phyloP scores from a whole-genome alignment of 441 rosid genomes.

The Cnidoscolus chayamansa region DNA sequence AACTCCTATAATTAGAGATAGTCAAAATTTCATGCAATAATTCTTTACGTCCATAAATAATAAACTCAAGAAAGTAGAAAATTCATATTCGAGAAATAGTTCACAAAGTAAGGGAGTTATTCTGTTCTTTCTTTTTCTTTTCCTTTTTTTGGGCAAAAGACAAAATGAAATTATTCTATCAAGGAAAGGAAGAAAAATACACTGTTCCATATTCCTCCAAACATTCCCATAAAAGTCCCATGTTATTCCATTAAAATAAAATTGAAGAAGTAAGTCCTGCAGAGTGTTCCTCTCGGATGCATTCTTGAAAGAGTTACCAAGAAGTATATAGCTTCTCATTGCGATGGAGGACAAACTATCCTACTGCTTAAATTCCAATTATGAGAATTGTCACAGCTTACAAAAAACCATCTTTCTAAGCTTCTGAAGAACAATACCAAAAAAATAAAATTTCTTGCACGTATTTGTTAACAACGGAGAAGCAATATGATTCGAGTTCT shows the following conservation, averaged over 20 bases:
- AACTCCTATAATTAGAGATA: background rate
- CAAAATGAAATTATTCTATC: background rate
- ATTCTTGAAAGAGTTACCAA: too few relatives aligned
- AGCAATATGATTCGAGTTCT: too few relatives aligned
- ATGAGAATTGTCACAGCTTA: too few relatives aligned
- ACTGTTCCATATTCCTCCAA: background rate
- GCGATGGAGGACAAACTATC: background rate
- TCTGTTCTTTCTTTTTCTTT: background rate
- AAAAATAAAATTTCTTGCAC: too few relatives aligned
- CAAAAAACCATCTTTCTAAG: too few relatives aligned
- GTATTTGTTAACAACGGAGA: too few relatives aligned
- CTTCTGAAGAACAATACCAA: too few relatives aligned
- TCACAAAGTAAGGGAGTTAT: constrained; percentile 4
- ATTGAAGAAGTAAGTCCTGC: background rate
- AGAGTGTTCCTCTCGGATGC: background rate
- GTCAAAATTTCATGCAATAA: background rate
- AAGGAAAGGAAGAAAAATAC: constrained; percentile 4
- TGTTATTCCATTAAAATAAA: background rate
- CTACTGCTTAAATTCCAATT: too few relatives aligned
- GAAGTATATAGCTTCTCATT: background rate
- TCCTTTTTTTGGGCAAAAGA: background rate
- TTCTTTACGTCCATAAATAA: constrained; percentile 2
- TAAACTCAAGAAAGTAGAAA: background rate
- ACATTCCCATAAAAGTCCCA: background rate
- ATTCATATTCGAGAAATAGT: background rate